Base-by-base conservation (phyloP, 2,329 filamentous ascomycete species). In the Botrytis elliptica region DNA sequence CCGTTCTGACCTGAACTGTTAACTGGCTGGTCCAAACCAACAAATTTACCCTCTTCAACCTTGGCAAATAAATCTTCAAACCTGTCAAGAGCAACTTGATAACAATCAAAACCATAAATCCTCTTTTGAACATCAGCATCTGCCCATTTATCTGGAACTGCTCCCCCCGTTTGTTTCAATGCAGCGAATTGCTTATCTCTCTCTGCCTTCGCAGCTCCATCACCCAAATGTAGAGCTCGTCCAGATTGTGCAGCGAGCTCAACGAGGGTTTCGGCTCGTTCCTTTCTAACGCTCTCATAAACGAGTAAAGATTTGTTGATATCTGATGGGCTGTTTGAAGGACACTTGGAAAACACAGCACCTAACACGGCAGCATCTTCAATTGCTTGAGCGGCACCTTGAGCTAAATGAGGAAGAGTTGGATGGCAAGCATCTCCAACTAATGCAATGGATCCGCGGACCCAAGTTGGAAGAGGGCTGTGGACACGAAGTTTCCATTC, bases 351-450 rank as follows among this genome's bases (percentile, higher is more conserved):
- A 38, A 91, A 81, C 3, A 86, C 85, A 76, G 88, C 87, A 63
- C 86, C 88, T 29, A 92, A 81, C 3, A 89, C 87, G 7, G 87
- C 89, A 1, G 87, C 90, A 77, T 92, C 90, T 80, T 92, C 90
- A 67, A 91, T 89, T 14, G 90, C 89, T 84, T 91, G 90, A 14
- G 90, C 89, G 18, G 90, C 90, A 55, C 91, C 90, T 81, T 92
- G 89, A 63, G 87, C 89, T 7, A 91, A 84, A 78, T 92, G 92
- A 1, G 90, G 90, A 66, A 92, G 86, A 33, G 89, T 92, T 2
- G 90, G 89, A 78, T 92, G 90, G 80, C 89, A 91, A 4, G 89
- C 87, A 78, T 92, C 90, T 64, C 90, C 90, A 29, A 90, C 79
- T 20, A 92, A 83, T 10, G 85, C 86, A 7, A 87, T 86, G 63